Base-by-base conservation (phyloP, 2,329 filamentous ascomycete species). In the Penicillium sp. region DNA sequence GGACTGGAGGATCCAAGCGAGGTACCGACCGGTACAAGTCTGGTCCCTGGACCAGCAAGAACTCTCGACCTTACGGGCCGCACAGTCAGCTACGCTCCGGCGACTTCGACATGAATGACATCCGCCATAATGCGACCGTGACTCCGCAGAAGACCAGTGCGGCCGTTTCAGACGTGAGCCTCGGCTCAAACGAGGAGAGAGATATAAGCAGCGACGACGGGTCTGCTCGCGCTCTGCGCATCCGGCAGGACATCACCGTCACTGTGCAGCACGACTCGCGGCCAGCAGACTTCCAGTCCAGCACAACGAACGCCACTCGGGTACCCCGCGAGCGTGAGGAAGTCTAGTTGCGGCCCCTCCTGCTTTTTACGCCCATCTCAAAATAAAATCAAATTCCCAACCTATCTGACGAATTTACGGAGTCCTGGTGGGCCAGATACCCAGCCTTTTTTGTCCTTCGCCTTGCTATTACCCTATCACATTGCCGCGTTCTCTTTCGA, bases 221-320 rank as follows among this genome's bases (percentile, higher is more conserved):
- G 18, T 77, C 75, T 1, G 69, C 71, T 7, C 71, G 73, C 10
- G 74, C 73, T 11, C 56, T 77, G 36, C 67, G 73, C 19, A 77
- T 77, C 50, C 71, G 75, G 19, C 74, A 76, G 52, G 75, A 77
- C 40, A 71, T 77, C 39, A 77, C 75, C 7, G 71, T 77, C 18
- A 73, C 71, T 11, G 64, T 68, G n/a, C 47, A 68, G 35, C 60
- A 54, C 27, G 62, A 67, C 31, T 54, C 59, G 2, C 60, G 63
- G 39, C 61, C 65, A 24, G 37, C 44, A 3, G 56, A 59, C 3
- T 66, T 62, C 35, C 50, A 67, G 27, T 18, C 59, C 5, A 61
- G 50, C 24, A 51, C 50, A 11, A 53, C 65, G 11, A 58, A 58
- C 27, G 35, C 60, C 2, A 49, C 58, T 6, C 64, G 44, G 2